Evolutionary conservation across 1,284 basidiomycete species (phyloP), one percentile per base, ranked within the genome.

Genomic region (Kwoniella shivajii): DNA sequence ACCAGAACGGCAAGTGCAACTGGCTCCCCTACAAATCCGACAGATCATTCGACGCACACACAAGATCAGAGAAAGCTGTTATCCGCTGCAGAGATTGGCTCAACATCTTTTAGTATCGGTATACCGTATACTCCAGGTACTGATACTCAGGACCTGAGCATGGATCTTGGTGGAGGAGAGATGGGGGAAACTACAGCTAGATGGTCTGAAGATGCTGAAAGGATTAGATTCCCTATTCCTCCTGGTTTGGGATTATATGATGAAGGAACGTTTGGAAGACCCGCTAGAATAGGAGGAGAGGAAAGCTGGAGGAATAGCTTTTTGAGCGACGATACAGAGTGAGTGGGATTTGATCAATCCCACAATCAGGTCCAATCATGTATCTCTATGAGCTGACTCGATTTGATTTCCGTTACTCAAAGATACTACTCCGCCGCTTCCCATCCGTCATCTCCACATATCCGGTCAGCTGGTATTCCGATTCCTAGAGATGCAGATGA

Each of bases 171-270:
- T 42, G 45, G 50, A 24, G 43, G 46, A 13, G 55, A 47, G 34
- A 47, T 57, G 20, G 42, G 36, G 13, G 9, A 16, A 24, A 34
- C 46, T 29, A n/a, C 46, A 14, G 41, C 57, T 2, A 31, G 46
- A 24, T 38, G 38, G 53, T 50, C 36, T n/a, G 49, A 47, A 18
- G 47, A 44, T 26, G 46, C 51, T 29, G 58, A 56, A 11, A 37
- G 46, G 27, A 57, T 54, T 33, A 45, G 43, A 22, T 57, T 60
- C 26, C 59, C 59, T 10, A 41, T 49, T n/a, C 59, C 59, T n/a
- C 59, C 59, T 33, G 59, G 41, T 7, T 24, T 59, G 27, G 59
- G 41, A 1, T 16, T 59, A 24, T 43, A 54, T 13, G 51, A 49
- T 26, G 47, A 50, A 14, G 52, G 47, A 18, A 50, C 51, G 3